A percentile compares a stretch with the other conserved stretches of the same genome.
phyloP scores from a whole-genome alignment of 257 asterid genomes.

The Solanum pennellii region DNA sequence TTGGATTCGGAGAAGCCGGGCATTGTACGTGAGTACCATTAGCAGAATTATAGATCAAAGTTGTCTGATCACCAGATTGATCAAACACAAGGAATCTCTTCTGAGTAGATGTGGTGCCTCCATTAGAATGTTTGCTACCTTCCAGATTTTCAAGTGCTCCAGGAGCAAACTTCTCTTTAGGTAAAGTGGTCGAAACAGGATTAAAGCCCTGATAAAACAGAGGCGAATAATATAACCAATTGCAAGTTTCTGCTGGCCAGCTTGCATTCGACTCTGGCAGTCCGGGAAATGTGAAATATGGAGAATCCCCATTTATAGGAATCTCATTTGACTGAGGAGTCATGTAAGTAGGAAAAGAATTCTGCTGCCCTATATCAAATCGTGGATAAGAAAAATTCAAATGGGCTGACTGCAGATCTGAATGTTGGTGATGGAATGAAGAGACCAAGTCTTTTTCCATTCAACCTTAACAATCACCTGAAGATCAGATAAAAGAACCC shows the following conservation, averaged over 20 bases:
- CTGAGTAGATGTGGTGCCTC: constrained; percentile 9
- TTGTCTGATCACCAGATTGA: constrained; percentile 67
- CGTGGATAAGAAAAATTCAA: constrained; percentile 24
- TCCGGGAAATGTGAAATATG: constrained; percentile 22
- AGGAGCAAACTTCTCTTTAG: constrained; percentile 10
- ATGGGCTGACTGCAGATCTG: constrained; percentile 22
- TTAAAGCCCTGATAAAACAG: constrained; percentile 21
- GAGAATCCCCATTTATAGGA: constrained; percentile 27
- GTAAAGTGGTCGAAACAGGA: constrained; percentile 19
- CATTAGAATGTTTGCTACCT: constrained; percentile 11
- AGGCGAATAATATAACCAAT: constrained; percentile 28
- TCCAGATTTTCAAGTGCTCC: constrained; percentile 5
- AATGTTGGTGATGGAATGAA: constrained; percentile 30
- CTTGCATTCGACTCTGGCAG: constrained; percentile 21
- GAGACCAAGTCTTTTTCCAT: constrained; percentile 61
- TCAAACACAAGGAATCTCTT: constrained; percentile 78
- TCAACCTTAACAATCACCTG: constrained; percentile 46
- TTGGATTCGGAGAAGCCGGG: constrained; percentile 20
- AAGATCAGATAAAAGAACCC: neutral
- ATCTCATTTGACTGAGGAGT: constrained; percentile 28
- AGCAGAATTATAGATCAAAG: constrained; percentile 46
- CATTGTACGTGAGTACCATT: constrained; percentile 18
- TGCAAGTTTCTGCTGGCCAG: constrained; percentile 19
- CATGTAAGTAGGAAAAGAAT: constrained; percentile 16
- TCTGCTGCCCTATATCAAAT: constrained; percentile 18